Evolutionary conservation across 1,284 basidiomycete species (phyloP).

Genomic region (Caloboletus firmus): DNA sequence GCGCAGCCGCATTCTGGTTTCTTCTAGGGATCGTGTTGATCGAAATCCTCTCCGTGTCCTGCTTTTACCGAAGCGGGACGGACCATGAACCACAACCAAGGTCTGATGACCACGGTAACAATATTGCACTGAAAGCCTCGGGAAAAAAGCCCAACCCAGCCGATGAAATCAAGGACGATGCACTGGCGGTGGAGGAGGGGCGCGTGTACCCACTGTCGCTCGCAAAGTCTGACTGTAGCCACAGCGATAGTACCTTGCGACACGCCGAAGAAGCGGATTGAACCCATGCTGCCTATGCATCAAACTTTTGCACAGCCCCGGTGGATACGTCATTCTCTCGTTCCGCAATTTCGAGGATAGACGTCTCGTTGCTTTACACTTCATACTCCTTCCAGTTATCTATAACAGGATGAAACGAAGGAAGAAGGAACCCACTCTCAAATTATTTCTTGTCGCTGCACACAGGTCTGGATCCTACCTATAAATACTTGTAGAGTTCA

Average conservation of each 20-base stretch:
- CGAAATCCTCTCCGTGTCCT: constrained; percentile 36
- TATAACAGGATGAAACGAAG: background rate
- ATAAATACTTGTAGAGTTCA: background rate
- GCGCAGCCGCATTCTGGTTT: constrained; percentile 51
- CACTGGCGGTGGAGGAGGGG: background rate
- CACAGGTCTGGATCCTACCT: background rate
- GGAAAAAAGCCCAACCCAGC: background rate
- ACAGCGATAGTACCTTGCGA: background rate
- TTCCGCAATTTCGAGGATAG: background rate
- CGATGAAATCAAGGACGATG: background rate
- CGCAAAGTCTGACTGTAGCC: background rate
- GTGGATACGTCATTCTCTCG: background rate
- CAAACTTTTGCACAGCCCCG: background rate
- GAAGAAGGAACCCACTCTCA: no score
- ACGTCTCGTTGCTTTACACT: background rate
- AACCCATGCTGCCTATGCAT: background rate
- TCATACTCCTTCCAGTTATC: background rate
- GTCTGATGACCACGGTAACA: background rate
- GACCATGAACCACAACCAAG: background rate
- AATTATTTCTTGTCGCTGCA: background rate
- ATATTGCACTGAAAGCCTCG: background rate
- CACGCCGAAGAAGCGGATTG: background rate
- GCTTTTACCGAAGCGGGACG: constrained; percentile 38
- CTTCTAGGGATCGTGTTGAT: constrained; percentile 42
- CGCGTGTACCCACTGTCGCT: background rate